Percentiles rank a stretch among this genome's conserved stretches.
Conservation (phyloP, 352 stramenopile genomes). For the Plasmopara muralis region DNA sequence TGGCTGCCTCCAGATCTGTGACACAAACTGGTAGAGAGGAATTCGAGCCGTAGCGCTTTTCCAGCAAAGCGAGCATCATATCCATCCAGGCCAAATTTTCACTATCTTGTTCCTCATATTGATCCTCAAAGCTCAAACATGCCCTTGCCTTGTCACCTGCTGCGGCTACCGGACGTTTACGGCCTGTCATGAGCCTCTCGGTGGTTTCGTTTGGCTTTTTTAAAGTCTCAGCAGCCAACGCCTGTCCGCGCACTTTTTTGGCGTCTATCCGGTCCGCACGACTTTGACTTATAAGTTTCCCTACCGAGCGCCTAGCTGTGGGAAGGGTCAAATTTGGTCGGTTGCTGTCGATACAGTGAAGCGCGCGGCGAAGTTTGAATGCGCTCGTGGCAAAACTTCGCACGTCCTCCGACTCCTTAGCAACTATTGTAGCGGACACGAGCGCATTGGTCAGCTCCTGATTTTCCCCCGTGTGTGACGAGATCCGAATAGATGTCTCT, state of each 20-base stretch:
- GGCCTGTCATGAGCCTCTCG: slow-evolving; percentile 1
- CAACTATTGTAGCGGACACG: slow-evolving; percentile 4
- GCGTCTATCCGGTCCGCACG: slow-evolving; percentile 5
- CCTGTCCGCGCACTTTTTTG: slow-evolving; percentile 4
- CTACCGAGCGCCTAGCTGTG: too few relatives aligned
- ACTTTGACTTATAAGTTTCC: too few relatives aligned
- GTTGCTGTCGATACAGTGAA: slow-evolving; percentile 30
- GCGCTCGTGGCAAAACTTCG: neutral
- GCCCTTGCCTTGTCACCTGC: neutral
- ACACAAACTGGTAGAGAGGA: slow-evolving; percentile 33
- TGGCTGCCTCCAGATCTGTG: slow-evolving; percentile 34
- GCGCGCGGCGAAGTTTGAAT: slow-evolving; percentile 17
- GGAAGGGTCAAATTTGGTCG: neutral
- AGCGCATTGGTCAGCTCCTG: slow-evolving; percentile 14
- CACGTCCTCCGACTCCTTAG: slow-evolving; percentile 12
- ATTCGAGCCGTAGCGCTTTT: slow-evolving; percentile 44
- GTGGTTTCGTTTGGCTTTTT: slow-evolving; percentile 1
- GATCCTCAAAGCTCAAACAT: neutral
- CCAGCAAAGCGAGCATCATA: slow-evolving; percentile 69
- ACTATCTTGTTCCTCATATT: slow-evolving; percentile 19
- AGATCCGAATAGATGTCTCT: neutral
- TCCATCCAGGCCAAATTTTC: slow-evolving; percentile 82
- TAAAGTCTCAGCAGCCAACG: neutral
- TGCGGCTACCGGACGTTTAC: slow-evolving; percentile 6
- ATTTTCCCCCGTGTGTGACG: slow-evolving; percentile 31